Percentiles rank a stretch among this genome's conserved stretches.
Conservation (phyloP, 345 rosid species). For the Gossypioides kirkii region DNA sequence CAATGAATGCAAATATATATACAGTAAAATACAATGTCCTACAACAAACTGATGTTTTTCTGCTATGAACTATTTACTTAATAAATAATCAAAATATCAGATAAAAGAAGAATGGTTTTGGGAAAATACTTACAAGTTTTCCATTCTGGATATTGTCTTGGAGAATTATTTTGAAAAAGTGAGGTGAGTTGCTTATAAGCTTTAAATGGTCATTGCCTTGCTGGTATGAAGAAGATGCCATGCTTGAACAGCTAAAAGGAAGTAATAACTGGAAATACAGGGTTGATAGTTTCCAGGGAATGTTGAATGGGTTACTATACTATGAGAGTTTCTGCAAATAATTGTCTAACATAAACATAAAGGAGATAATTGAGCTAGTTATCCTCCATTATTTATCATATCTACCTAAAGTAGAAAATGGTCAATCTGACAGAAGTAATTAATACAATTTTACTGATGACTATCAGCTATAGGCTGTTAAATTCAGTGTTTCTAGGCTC, state of each 20-base stretch:
- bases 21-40: background rate
- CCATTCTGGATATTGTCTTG: background rate
- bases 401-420: too few relatives aligned
- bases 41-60: background rate
- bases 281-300: too few relatives aligned
- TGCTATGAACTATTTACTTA: background rate
- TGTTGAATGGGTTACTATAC: too few relatives aligned
- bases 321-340: too few relatives aligned
- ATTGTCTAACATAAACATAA: too few relatives aligned
- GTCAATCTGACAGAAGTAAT: too few relatives aligned
- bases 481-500: too few relatives aligned
- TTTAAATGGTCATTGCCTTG: background rate
- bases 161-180: constrained; percentile 5
- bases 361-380: too few relatives aligned
- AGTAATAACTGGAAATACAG: background rate
- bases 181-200: background rate
- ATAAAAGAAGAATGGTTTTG: background rate
- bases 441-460: too few relatives aligned
- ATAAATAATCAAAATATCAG: background rate
- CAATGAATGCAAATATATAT: background rate
- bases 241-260: background rate
- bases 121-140: background rate
- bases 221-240: background rate
- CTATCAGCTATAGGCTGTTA: too few relatives aligned
- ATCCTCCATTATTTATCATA: too few relatives aligned